Conservation (phyloP, 31 red algal genomes). For the Pterothamnion heteromorphum region DNA sequence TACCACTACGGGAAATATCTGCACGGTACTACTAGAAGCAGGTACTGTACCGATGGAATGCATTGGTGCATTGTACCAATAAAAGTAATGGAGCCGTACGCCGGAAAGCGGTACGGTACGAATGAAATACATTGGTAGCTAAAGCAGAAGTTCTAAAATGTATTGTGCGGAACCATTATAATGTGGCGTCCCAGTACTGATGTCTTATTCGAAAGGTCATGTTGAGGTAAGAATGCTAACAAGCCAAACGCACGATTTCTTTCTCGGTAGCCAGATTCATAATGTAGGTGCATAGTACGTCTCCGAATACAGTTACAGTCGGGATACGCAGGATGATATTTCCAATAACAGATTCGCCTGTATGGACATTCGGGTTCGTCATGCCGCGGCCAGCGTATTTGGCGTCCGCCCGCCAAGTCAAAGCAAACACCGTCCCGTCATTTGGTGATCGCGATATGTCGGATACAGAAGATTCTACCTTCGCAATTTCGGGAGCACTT, state of each 20-base stretch:
- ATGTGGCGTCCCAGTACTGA: not conserved
- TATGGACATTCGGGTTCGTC: constrained; percentile 1
- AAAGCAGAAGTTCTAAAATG: not conserved
- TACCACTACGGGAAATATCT: not conserved
- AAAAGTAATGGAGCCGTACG: not conserved
- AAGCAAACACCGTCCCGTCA: not conserved
- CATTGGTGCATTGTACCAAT: not conserved
- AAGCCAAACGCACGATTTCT: not conserved
- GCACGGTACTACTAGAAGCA: not conserved
- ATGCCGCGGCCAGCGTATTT: too few relatives aligned
- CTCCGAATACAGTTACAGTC: not conserved
- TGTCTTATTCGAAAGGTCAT: not conserved
- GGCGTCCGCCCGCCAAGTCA: not conserved
- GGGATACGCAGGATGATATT: not conserved
- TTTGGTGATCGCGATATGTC: not conserved
- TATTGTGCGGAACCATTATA: not conserved
- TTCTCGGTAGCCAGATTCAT: not conserved
- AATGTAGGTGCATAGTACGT: not conserved
- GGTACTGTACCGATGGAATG: not conserved
- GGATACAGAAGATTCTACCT: not conserved
- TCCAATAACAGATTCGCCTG: not conserved
- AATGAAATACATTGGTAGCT: not conserved
- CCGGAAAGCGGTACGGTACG: not conserved
- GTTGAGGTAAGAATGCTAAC: not conserved
- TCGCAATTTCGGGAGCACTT: not conserved